Evolutionary conservation across 768 basidiomycete genomes (phyloP), one percentile per base, ranked within the genome.

Genomic region (Russula olivacea): DNA sequence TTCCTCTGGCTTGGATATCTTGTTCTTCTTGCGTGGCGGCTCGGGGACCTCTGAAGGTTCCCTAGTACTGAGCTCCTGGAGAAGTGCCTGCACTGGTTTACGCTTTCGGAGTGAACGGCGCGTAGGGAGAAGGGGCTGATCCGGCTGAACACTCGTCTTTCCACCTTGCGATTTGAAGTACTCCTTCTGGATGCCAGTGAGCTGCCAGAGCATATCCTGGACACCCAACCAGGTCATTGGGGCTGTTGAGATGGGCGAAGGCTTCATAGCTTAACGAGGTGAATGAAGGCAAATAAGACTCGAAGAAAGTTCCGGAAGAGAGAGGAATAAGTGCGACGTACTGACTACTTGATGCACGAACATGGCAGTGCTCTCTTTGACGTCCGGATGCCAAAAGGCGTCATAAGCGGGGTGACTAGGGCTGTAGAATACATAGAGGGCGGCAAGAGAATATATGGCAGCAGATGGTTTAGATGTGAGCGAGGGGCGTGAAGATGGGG

Each of bases 161-260:
- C 21, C 53, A 23, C 56, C 61, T 23, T 53, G 66, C 17, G 45
- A 49, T 58, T 49, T 66, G n/a, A 52, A 53, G 45, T 66, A 66
- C 43, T 66, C 66, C 21, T 56, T 61, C 58, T 68, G 64, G 1
- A 68, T 54, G 28, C 65, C 65, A 2, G 65, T 66, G 12, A 66
- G 60, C 55, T 68, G 64, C 66, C 66, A 68, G 25, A 68, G 43
- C 61, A 68, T 68, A 36, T 68, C 66, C 9, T 58, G 54, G 12
- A 61, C 38, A 17, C 66, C 66, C 15, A 68, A 21, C 66, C 66
- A 68, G 23, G 65, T 61, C 57, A 58, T 55, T 3, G 66, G 66
- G 43, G 53, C 45, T 34, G 66, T 66, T 40, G 60, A 58, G 50
- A 68, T 66, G 50, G 61, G 61, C 6, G 58, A 58, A 38, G 54